Base-by-base conservation (phyloP, 495 filamentous ascomycete species). In the Lindgomyces ingoldianus region DNA sequence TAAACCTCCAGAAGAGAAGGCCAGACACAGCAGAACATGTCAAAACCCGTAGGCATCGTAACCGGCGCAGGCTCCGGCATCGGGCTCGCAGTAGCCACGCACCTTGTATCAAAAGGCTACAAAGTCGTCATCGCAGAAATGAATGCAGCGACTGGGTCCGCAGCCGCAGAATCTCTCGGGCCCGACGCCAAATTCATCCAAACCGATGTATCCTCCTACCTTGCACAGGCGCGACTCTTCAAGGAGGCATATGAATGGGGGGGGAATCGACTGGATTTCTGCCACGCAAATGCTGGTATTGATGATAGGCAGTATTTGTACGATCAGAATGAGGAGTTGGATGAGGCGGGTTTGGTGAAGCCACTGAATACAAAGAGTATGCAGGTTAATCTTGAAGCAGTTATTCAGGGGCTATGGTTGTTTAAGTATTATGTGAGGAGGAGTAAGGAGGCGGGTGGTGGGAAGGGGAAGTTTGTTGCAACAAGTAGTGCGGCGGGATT, bases 281-380 rank as follows among this genome's bases (percentile, higher is more conserved):
- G 75, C 36, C 73, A 79, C 9, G 75, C 76, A 0, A 81, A 82
- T 61, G 79, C 79, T 4, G 79, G 80, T 1, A 78, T 81, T 53
- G 73, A 78, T 57, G 78, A 79, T 50, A 66, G 65, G 24, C 60
- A 71, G 39, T 22, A 39, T 16, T 47, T 68, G 52, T 68, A 68
- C 26, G 58, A 62, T 51, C 52, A 62, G 51, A 63, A 60, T 18
- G 69, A 68, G 19, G 57, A 65, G 10, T 55, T 71, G 24, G 69
- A 72, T 19, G 54, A 65, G 2, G 68, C 68, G 16, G 70, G 70
- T 19, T 63, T 71, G 29, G 73, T 78, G 1, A 29, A 66, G 58
- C 67, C 76, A 48, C 73, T 78, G 18, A 73, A 79, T 54, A 72
- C 80, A 26, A 72, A 61, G 26, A 74, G 66, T 10, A 71, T 83